These are phyloP conservation scores for Cyberlindnera amylophila DNA, from an alignment of 805 yeast genomes.

Conservation along the genomic window DNA sequence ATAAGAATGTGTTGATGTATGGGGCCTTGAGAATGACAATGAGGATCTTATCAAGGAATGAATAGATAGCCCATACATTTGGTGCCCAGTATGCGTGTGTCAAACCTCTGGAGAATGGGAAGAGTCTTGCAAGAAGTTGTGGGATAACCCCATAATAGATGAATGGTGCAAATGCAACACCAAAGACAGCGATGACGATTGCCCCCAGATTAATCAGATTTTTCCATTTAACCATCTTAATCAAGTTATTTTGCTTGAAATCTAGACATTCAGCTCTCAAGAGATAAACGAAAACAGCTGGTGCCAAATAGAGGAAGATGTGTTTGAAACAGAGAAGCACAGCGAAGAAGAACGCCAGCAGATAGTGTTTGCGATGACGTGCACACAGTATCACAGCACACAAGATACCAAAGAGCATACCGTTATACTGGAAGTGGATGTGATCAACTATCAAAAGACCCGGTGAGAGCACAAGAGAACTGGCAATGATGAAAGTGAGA, in stretches of 20 bases:
- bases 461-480: constrained; percentile 82
- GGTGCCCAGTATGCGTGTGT: constrained; percentile 99
- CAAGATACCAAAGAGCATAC: constrained; percentile 83
- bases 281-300: constrained; percentile 82
- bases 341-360: constrained; percentile 68
- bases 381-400: constrained; percentile 73
- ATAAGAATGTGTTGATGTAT: constrained; percentile 39
- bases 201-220: constrained; percentile 59
- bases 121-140: constrained; percentile 63
- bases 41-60: constrained; percentile 71
- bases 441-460: constrained; percentile 90
- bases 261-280: constrained; percentile 68
- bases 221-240: constrained; percentile 45
- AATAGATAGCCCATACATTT: constrained; percentile 92
- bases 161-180: constrained; percentile 78
- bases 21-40: constrained; percentile 38
- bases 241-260: constrained; percentile 28
- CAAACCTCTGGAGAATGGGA: constrained; percentile 91
- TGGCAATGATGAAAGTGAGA: constrained; percentile 66
- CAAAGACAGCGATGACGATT: constrained; percentile 58
- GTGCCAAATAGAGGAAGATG: constrained; percentile 88
- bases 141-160: constrained; percentile 52
- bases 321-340: constrained; percentile 88
- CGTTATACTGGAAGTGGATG: constrained; percentile 96
- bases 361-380: constrained; percentile 48